These are phyloP conservation scores for Alternaria consortialis DNA, from an alignment of 2,329 filamentous ascomycete genomes.

Conservation along the genomic window DNA sequence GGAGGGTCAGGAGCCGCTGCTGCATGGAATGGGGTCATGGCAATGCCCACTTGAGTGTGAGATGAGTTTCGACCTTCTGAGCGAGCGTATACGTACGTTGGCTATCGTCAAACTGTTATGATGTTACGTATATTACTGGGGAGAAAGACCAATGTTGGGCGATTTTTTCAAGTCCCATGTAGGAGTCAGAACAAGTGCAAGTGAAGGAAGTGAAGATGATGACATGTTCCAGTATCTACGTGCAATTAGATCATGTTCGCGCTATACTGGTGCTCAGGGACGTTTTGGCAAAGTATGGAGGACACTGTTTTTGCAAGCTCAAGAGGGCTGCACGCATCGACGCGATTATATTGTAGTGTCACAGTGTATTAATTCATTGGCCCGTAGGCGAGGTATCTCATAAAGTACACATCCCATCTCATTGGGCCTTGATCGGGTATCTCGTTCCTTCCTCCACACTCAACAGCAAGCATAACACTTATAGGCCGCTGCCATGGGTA, in stretches of 20 bases:
- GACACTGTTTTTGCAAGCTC: neutral
- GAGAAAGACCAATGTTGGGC: neutral
- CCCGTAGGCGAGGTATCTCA: slow-evolving; percentile 34
- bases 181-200: neutral
- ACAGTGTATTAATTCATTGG: slow-evolving; percentile 19
- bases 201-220: too few relatives aligned
- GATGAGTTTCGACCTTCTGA: neutral
- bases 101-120: neutral
- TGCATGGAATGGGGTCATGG: slow-evolving; percentile 33
- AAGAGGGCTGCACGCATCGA: neutral
- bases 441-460: slow-evolving; percentile 1
- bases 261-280: neutral
- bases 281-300: too few relatives aligned
- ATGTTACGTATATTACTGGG: neutral
- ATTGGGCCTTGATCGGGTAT: slow-evolving; percentile 13
- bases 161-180: neutral
- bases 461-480: neutral
- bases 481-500: slow-evolving; percentile 6
- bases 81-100: neutral
- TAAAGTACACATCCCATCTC: slow-evolving; percentile 24
- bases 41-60: slow-evolving; percentile 40
- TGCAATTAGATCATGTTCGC: neutral
- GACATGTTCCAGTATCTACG: too few relatives aligned
- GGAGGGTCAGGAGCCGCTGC: slow-evolving; percentile 13
- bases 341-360: neutral